These are phyloP conservation scores for Polyplosphaeria fusca DNA, from an alignment of 495 filamentous ascomycete species.

Conservation along the genomic window DNA sequence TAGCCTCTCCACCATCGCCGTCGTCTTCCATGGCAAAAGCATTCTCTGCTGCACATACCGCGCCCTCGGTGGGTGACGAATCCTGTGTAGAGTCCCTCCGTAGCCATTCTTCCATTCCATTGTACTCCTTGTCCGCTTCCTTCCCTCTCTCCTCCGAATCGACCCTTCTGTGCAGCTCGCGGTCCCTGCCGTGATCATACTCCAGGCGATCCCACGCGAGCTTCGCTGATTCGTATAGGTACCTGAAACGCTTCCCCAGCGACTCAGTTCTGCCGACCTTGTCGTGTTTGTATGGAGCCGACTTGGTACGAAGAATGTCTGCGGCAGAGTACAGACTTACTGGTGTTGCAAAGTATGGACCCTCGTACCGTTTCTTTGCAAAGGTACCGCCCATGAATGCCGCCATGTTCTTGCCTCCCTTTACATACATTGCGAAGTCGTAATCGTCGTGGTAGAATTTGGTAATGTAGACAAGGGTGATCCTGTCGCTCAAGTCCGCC, in stretches of 20 bases:
- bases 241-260: constrained; percentile 7
- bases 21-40: not conserved
- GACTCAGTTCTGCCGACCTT: not conserved
- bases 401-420: not conserved
- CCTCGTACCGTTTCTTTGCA: not conserved
- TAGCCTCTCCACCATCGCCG: not conserved
- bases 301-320: not conserved
- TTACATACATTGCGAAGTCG: constrained; percentile 7
- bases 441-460: constrained; percentile 5
- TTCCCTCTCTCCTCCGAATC: not conserved
- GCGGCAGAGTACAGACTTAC: not conserved
- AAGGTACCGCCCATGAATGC: not conserved
- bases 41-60: not conserved
- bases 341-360: constrained; percentile 8
- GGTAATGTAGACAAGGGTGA: constrained; percentile 6
- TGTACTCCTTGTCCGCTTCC: not conserved
- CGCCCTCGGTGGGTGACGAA: not conserved
- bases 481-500: not conserved
- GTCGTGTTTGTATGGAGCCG: not conserved
- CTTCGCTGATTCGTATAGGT: constrained; percentile 1
- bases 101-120: no score
- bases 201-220: constrained; percentile 5
- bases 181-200: not conserved
- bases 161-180: not conserved
- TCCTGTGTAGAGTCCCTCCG: no score